A percentile compares a stretch with the other conserved stretches of the same genome.
phyloP scores from a whole-genome alignment of 2,329 filamentous ascomycete species.

The Saccharata proteae region DNA sequence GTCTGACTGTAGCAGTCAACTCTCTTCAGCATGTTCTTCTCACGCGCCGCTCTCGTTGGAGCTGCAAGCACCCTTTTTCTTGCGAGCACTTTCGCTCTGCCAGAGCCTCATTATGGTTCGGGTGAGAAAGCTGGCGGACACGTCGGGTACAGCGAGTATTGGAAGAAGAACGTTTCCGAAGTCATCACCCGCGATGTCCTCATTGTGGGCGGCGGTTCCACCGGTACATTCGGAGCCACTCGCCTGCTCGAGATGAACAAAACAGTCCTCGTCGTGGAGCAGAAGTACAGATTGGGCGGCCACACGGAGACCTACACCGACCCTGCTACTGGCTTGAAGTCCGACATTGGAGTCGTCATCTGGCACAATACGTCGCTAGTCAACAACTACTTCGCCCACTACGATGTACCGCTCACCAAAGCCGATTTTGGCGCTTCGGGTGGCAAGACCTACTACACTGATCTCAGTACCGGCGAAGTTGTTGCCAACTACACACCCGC shows the following conservation, averaged over 20 bases:
- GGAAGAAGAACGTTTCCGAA: too few species aligned
- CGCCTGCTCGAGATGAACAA: constrained; percentile 25
- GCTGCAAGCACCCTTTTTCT: too few species aligned
- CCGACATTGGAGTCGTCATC: constrained; percentile 28
- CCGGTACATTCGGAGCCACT: constrained; percentile 30
- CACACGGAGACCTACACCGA: constrained; percentile 38
- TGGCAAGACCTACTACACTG: constrained; percentile 15
- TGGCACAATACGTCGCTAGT: constrained; percentile 31
- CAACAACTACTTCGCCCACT: constrained; percentile 32
- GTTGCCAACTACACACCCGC: constrained; percentile 9
- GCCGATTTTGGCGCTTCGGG: constrained; percentile 5
- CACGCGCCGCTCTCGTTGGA: too few species aligned
- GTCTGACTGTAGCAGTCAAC: too few species aligned
- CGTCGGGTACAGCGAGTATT: too few species aligned
- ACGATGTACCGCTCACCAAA: constrained; percentile 27
- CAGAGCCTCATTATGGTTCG: too few species aligned
- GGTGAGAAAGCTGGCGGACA: too few species aligned
- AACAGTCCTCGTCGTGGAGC: constrained; percentile 29
- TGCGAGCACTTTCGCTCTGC: too few species aligned
- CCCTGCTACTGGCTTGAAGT: constrained; percentile 18
- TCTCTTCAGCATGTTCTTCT: too few species aligned
- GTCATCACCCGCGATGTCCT: constrained; percentile 16
- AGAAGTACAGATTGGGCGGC: constrained; percentile 30
- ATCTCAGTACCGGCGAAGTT: constrained; percentile 20
- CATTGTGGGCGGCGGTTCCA: constrained; percentile 32